phyloP scores from a whole-genome alignment of 257 asterid genomes.

The Solanum gracilifrons region DNA sequence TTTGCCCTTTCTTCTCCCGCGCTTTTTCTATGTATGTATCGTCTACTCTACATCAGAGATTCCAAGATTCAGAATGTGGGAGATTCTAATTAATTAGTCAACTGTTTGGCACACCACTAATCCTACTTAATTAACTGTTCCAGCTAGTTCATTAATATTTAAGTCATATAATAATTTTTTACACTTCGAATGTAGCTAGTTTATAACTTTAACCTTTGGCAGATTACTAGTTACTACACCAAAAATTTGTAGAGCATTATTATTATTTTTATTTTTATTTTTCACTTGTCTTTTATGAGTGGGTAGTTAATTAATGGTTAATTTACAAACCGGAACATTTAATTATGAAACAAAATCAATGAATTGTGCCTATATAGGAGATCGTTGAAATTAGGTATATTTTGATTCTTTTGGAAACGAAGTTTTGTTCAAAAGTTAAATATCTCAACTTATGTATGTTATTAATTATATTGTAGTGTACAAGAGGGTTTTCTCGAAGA shows the following conservation, averaged over 20 bases:
- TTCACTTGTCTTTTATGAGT: not conserved
- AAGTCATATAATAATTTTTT: not conserved
- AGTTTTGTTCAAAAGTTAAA: not conserved
- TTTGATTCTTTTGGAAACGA: not conserved
- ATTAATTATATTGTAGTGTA: too few species aligned
- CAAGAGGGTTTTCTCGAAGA: too few species aligned
- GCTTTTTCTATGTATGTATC: not conserved
- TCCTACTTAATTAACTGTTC: not conserved
- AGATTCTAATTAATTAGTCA: not conserved
- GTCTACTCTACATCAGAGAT: not conserved
- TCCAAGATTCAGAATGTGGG: not conserved
- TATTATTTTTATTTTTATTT: not conserved
- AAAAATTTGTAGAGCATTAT: not conserved
- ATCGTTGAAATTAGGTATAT: not conserved
- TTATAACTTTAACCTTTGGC: not conserved
- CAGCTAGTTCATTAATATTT: not conserved
- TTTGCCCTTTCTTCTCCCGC: not conserved
- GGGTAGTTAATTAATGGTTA: not conserved
- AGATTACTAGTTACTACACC: not conserved
- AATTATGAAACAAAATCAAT: not conserved
- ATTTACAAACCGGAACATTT: not conserved
- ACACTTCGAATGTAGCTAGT: not conserved
- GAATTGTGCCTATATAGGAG: not conserved
- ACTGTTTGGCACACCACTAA: not conserved
- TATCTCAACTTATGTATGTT: not conserved